These are phyloP conservation scores for Phytophthora sansomeana DNA, from an alignment of 352 stramenopile genomes.

Conservation along the genomic window DNA sequence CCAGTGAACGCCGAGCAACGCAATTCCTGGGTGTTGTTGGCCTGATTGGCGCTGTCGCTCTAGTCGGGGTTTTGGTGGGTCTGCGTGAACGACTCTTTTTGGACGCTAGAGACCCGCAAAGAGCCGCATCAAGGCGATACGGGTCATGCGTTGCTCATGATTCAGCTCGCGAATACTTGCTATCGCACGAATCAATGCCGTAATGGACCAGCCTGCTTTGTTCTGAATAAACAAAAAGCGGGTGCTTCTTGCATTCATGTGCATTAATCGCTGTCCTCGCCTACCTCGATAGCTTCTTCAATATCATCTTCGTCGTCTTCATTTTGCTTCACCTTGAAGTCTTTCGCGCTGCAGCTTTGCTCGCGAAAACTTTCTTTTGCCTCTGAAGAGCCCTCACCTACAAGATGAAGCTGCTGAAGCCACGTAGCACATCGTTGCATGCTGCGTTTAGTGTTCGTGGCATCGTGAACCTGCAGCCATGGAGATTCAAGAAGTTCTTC, in stretches of 20 bases:
- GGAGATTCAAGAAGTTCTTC: slow-evolving; percentile 57
- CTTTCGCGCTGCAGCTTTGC: slow-evolving; percentile 9
- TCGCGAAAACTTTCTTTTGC: slow-evolving; percentile 7
- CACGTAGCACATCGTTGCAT: slow-evolving; percentile 42
- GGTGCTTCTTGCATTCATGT: neutral
- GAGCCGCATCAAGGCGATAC: slow-evolving; percentile 34
- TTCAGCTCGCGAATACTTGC: slow-evolving; percentile 64
- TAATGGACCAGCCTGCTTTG: neutral
- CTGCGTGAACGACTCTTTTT: slow-evolving; percentile 54
- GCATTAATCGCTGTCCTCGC: slow-evolving; percentile 23
- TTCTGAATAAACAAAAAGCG: slow-evolving; percentile 5
- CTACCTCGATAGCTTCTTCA: slow-evolving; percentile 51
- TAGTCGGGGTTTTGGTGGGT: slow-evolving; percentile 45
- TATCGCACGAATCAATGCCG: slow-evolving; percentile 33
- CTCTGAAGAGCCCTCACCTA: slow-evolving; percentile 14
- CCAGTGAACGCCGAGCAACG: slow-evolving; percentile 30
- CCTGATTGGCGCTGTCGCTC: slow-evolving; percentile 42
- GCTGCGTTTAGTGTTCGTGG: slow-evolving; percentile 43
- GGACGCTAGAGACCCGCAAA: slow-evolving; percentile 9
- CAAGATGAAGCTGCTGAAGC: slow-evolving; percentile 35
- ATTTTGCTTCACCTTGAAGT: slow-evolving; percentile 28
- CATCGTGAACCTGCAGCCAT: slow-evolving; percentile 68
- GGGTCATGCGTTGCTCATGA: slow-evolving; percentile 47
- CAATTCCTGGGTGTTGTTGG: slow-evolving; percentile 41
- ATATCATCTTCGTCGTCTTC: slow-evolving; percentile 62